Evolutionary conservation across 2,329 filamentous ascomycete genomes (phyloP), one percentile per base, ranked within the genome.

Genomic region (Fusarium kyushuense): DNA sequence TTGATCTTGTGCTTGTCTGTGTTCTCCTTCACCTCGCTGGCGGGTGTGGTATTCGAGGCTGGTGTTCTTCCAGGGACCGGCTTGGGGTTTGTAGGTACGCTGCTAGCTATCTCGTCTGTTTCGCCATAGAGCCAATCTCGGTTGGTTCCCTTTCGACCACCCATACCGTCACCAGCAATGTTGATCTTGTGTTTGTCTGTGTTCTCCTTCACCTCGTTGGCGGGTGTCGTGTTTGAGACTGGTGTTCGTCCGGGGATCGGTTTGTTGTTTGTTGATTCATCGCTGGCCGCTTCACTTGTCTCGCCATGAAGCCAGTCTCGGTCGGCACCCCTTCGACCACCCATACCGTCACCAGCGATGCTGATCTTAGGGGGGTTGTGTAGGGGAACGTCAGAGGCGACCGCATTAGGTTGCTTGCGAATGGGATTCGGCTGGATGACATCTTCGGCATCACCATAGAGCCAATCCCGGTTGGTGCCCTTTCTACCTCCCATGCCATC

Each of bases 401-500:
- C 45, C n/a, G 60, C 58, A 19, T 60, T 59, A 23, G 65, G 65
- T 42, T 67, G 67, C 58, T 65, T 72, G 21, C 70, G 62, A 21
- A 47, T 42, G 17, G 70, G 68, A 32, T 70, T 46, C 6, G 63
- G n/a, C 43, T 72, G 29, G 69, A 74, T 53, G 35, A 76, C 72
- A 54, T 83, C 79, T 59, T 73, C 54, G 33, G 63, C 53, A 45
- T 69, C 76, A 43, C 78, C 79, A 64, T 87, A 86, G 9, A 87
- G 81, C 88, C 89, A 91, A 72, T 83, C 78, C 55, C 86, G 81
- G 49, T 84, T 80, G 40, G 83, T 81, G 43, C 84, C 86, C 76
- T 84, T 87, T 65, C 82, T 81, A 40, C 86, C 86, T 43, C 89
- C 89, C 89, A 91, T 91, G 54, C 90, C 90, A 71, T 90, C 86